phyloP scores from a whole-genome alignment of 176 grass and related monocot genomes.

The Coix lacrymajobi region DNA sequence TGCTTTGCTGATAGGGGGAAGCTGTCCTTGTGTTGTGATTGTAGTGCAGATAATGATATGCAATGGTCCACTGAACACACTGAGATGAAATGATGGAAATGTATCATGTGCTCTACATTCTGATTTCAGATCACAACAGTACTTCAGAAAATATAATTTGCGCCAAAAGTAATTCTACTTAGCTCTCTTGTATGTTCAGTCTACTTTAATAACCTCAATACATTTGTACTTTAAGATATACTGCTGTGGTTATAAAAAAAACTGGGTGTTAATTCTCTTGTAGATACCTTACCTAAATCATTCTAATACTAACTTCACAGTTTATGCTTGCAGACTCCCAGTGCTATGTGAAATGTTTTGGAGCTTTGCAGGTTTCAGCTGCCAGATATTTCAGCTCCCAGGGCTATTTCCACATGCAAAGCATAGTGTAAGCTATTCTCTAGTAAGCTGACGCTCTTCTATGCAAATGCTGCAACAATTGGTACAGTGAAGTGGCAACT shows the following conservation, averaged over 20 bases:
- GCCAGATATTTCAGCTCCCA: neutral
- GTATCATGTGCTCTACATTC: slow-evolving; percentile 17
- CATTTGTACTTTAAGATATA: neutral
- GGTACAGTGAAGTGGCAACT: neutral
- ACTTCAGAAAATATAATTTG: neutral
- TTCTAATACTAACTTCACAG: slow-evolving; percentile 10
- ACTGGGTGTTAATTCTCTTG: neutral
- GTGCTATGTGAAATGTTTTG: neutral
- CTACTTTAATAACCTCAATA: neutral
- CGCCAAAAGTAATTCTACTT: neutral
- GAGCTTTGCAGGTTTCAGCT: neutral
- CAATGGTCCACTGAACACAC: neutral
- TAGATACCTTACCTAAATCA: neutral
- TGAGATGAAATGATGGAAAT: neutral
- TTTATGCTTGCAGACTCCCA: slow-evolving; percentile 18
- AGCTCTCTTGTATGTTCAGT: neutral
- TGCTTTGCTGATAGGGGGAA: neutral
- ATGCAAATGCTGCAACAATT: neutral
- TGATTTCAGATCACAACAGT: neutral
- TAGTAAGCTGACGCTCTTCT: neutral
- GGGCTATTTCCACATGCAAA: too few species aligned
- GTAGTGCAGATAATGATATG: neutral
- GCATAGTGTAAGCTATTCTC: neutral
- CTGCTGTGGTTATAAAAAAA: neutral
- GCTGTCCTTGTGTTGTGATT: neutral